Evolutionary conservation across 306 rosid species (phyloP).

Genomic region (Lagenaria siceraria): DNA sequence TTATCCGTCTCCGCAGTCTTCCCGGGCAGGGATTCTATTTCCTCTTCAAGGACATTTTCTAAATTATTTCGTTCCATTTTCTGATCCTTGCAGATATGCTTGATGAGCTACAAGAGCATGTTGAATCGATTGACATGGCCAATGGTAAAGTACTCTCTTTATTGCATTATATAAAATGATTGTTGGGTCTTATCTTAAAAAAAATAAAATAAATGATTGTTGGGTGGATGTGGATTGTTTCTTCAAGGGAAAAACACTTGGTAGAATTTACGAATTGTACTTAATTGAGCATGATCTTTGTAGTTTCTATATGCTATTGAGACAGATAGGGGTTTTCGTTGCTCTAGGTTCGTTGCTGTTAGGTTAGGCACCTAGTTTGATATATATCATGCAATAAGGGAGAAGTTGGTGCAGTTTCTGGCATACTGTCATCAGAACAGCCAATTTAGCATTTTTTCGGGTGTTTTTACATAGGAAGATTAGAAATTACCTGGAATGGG

Average conservation of each 20-base stretch:
- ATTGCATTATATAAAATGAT: neutral
- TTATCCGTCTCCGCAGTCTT: neutral
- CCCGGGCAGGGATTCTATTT: neutral
- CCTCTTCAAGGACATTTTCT: neutral
- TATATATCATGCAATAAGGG: neutral
- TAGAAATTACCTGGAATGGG: neutral
- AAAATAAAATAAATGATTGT: neutral
- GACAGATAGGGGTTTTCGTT: neutral
- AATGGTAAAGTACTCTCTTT: slow-evolving; percentile 43
- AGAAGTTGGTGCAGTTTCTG: neutral
- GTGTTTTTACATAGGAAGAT: neutral
- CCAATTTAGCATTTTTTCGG: neutral
- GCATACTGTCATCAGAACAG: neutral
- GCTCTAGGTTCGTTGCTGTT: neutral
- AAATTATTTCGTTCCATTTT: neutral
- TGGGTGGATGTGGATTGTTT: neutral
- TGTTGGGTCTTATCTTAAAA: too few relatives aligned
- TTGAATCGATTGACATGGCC: slow-evolving; percentile 92
- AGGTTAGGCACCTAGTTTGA: neutral
- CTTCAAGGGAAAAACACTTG: neutral
- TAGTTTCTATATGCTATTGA: neutral
- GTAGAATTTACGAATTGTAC: neutral
- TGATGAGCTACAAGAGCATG: slow-evolving; percentile 94
- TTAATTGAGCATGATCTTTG: neutral
- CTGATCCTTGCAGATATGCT: slow-evolving; percentile 42